phyloP scores from a whole-genome alignment of 805 yeast genomes.

The Kodamaea hsintzibuensis region DNA sequence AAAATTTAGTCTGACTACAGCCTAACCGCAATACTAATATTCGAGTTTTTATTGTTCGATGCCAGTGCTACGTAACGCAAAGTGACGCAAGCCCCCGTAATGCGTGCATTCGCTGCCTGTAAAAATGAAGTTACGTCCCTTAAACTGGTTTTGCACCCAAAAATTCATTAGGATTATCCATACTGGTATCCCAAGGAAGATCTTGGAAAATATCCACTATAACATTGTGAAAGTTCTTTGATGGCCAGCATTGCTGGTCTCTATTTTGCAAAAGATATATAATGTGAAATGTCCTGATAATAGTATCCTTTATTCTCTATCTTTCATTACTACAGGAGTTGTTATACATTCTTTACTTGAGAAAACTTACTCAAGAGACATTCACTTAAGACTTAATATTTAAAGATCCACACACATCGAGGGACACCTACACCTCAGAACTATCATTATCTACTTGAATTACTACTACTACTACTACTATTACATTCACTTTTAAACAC shows the following conservation, averaged over 20 bases:
- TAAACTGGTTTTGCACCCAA: background rate
- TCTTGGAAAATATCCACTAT: background rate
- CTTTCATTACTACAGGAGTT: background rate
- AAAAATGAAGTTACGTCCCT: background rate
- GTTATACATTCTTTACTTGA: constrained; percentile 2
- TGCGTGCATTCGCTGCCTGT: background rate
- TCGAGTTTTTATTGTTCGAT: no score
- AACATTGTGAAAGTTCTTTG: background rate
- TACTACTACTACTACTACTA: background rate
- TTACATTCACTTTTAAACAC: constrained; percentile 3
- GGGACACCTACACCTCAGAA: background rate
- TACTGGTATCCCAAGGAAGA: background rate
- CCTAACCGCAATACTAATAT: background rate
- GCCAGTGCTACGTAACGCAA: no score
- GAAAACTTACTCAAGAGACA: background rate
- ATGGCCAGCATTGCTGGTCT: background rate
- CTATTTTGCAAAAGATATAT: background rate
- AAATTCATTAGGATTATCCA: background rate
- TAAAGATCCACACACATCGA: background rate
- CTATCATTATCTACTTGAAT: background rate
- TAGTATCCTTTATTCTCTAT: background rate
- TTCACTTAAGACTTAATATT: constrained; percentile 1
- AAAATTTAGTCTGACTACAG: background rate
- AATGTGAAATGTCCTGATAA: background rate
- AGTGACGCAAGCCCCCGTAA: background rate